Evolutionary conservation across 2,329 filamentous ascomycete genomes (phyloP).

Genomic region (Aspergillus proliferans): DNA sequence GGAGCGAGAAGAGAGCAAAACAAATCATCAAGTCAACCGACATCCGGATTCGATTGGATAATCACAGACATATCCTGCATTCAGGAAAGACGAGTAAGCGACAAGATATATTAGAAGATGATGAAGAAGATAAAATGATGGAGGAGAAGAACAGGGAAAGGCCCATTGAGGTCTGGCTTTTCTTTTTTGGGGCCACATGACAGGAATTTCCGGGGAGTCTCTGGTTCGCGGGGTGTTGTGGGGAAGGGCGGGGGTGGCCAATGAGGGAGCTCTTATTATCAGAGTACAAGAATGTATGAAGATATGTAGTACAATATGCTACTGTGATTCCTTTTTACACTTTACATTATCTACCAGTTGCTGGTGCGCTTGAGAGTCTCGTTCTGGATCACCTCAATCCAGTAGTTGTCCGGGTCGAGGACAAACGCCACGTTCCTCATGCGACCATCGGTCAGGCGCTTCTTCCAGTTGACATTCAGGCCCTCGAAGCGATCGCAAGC

Average conservation of each 20-base stretch:
- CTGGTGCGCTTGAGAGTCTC: conserved; percentile 37
- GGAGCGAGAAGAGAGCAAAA: neutral
- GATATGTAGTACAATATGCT: neutral
- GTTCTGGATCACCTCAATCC: conserved; percentile 72
- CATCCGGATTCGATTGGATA: conserved; percentile 1
- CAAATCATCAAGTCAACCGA: conserved; percentile 5
- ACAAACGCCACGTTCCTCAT: conserved; percentile 96
- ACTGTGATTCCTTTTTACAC: neutral
- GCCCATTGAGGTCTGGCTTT: neutral
- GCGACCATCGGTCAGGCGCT: conserved; percentile 78
- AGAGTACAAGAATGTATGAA: neutral
- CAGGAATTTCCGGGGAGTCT: neutral
- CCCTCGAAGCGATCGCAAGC: conserved; percentile 83
- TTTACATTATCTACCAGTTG: conserved; percentile 28
- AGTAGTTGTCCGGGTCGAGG: conserved; percentile 81
- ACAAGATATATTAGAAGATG: neutral
- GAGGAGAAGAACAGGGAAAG: neutral
- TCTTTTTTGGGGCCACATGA: neutral
- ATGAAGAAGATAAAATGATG: neutral
- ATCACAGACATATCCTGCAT: neutral
- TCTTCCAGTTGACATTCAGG: conserved; percentile 83
- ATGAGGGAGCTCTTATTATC: neutral
- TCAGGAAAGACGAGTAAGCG: neutral
- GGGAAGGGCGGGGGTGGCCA: neutral
- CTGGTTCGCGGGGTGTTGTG: conserved; percentile 1